Evolutionary conservation across 495 filamentous ascomycete genomes (phyloP), one percentile per base, ranked within the genome.

Genomic region (Ramalina intermedia): DNA sequence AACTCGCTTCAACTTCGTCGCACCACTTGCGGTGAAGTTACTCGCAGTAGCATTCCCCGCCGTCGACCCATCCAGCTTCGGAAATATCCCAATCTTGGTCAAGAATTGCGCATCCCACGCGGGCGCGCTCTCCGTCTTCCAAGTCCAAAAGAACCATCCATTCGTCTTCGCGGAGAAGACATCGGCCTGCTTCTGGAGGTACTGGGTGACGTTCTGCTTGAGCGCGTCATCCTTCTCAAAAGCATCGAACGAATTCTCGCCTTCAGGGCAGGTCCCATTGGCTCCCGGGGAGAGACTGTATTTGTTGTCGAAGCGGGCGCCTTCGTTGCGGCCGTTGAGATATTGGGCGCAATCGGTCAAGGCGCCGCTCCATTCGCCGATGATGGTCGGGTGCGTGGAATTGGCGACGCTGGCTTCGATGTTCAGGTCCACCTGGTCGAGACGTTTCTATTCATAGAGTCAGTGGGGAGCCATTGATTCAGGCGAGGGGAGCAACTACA

Each of bases 331-430:
- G 27, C 81, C 84, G 54, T 87, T 87, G 21, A 87, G 71, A 51
- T 73, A 80, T 48, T 73, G 73, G 16, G 84, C 80, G 58, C 84
- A 89, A 57, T 88, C 83, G 12, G 84, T 87, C 68, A 84, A 60
- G 1, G 78, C 78, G 26, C 63, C 78, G 18, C 68, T 72, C 74
- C 78, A 81, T 51, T 74, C 70, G 33, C 69, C 67, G 12, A 69
- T 64, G 43, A 74, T 63, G 2, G 62, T 61, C 65, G 68, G 71
- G 43, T 74, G 70, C 47, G 69, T 66, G 8, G 63, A 58, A 35
- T 60, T 53, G 5, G 21, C 54, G 16, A 43, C 47, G 52, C 67
- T 70, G 18, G 46, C 46, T n/a, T 24, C 39, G 0, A 58, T 60
- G 53, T 57, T 57, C 41, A 63, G 64, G 62, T 69, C 71, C 36